Base-by-base conservation (phyloP, 306 rosid genomes). In the Mimosa bimucronata region DNA sequence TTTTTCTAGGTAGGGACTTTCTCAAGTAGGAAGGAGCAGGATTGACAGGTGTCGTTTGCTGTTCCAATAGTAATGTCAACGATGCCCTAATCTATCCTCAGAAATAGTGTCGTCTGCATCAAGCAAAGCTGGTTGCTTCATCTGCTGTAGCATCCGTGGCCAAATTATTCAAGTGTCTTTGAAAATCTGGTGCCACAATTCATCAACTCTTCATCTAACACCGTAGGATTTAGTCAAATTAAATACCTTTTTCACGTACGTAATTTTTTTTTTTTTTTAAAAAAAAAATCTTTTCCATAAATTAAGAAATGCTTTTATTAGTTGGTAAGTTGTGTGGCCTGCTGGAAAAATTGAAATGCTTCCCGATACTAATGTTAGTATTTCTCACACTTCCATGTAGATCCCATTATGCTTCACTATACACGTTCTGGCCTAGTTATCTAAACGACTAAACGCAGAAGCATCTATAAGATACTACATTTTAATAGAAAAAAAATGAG, bases 171-270 rank as follows among this genome's bases (percentile, higher is more conserved):
- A 85, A 83, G 85, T 79, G 29, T 71, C 83, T 79, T 84, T 79
- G 90, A 91, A 88, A 89, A 78, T 87, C 93, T 73, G 92, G 85
- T 91, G 83, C 83, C 42, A 68, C 76, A 64, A 80, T 81, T 78
- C 93, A 92, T 89, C 98, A 81, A 91, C 91, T 72, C 53, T 83
- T 75, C 80, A 92, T 94, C 98, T 94, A 94, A 90, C 93, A 82
- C 5, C 64, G 74, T 45, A 29, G 60, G 52, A 71, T 69, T 81
- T 75, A 52, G 89, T 86, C 87, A 79, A 83, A 71, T 31, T 8
- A 34, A 34, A n/a, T n/a, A n/a, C n/a, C 52, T 14, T 44, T 3
- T 71, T 69, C 45, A n/a, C 10, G 12, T 21, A 55, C 23, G 5
- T 13, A 50, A 11, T 37, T 9, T 13, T n/a, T 66, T 53, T 21